Evolutionary conservation across 768 basidiomycete species (phyloP), one percentile per base, ranked within the genome.

Genomic region (Cystofilobasidium ferigula): DNA sequence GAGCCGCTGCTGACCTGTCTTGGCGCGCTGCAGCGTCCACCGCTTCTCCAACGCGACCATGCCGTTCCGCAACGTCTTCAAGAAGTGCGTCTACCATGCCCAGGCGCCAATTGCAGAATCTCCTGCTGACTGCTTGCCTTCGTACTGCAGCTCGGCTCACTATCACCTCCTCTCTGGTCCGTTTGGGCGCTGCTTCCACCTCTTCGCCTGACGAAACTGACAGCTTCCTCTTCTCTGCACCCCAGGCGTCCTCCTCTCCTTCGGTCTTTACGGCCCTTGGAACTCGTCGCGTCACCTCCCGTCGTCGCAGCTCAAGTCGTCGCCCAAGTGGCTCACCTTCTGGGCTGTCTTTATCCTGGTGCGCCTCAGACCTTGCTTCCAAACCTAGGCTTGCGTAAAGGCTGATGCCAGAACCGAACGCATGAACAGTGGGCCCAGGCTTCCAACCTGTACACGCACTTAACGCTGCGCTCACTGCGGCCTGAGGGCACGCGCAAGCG

Each of bases 1-100:
- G n/a, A n/a, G n/a, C n/a, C n/a, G n/a, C n/a, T n/a, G n/a, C n/a
- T n/a, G n/a, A n/a, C n/a, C n/a, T n/a, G n/a, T n/a, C n/a, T n/a
- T n/a, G n/a, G n/a, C n/a, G n/a, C n/a, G n/a, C 14, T 22, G 9
- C 26, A 89, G 88, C 72, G 83, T 99, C 1, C 95, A 99, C 75
- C 87, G 89, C 14, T 98, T 97, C 81, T 97, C 92, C 35, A 84
- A 91, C 77, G 87, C 85, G 1, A 95, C 94, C 0, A 94, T 98
- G 88, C 95, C 94, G 1, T 76, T 86, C 65, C 72, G 73, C 67
- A 88, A 90, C 73, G 82, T 98, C 40, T 85, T 94, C 79, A 87
- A 86, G 75, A 99, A 99, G 94, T 95, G 63, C 34, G 82, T 71
- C 32, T 26, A 5, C 51, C 42, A 7, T 3, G 42, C 24, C 8